Percentiles rank a stretch among this genome's conserved stretches.
phyloP scores from a whole-genome alignment of 2,329 filamentous ascomycete genomes.

The Trichoderma oligosporum region DNA sequence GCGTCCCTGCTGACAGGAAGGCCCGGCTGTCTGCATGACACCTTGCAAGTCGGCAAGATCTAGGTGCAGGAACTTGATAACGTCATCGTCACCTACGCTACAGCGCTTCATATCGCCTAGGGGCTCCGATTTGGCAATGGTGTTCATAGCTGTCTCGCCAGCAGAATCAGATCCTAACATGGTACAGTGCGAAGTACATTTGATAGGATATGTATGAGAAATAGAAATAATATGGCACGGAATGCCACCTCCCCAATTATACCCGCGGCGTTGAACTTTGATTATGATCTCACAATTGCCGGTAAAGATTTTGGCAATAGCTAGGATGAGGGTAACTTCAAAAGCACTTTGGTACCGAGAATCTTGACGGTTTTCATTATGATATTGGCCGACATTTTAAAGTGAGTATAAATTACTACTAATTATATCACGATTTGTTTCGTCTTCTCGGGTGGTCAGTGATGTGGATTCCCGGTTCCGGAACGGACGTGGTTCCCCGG shows the following conservation, averaged over 20 bases:
- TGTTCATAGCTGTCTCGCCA: conserved; percentile 39
- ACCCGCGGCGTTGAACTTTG: conserved; percentile 32
- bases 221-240: too few relatives aligned
- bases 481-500: neutral
- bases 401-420: too few relatives aligned
- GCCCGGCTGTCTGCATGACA: conserved; percentile 29
- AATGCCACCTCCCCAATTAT: conserved; percentile 33
- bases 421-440: too few relatives aligned
- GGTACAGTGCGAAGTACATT: too few relatives aligned
- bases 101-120: conserved; percentile 39
- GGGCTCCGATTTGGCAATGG: conserved; percentile 38
- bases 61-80: conserved; percentile 38
- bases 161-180: conserved; percentile 41
- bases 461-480: conserved; percentile 6
- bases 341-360: conserved; percentile 26
- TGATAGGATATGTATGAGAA: too few relatives aligned
- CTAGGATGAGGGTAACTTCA: conserved; percentile 19
- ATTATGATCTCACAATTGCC: conserved; percentile 28
- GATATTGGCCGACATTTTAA: too few relatives aligned
- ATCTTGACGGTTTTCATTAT: conserved; percentile 36
- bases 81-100: conserved; percentile 42
- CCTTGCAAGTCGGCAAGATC: conserved; percentile 36
- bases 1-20: conserved; percentile 26
- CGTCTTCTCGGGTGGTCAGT: conserved; percentile 8
- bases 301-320: conserved; percentile 24